Base-by-base conservation (phyloP, 371 early-diverging fungal genomes). In the Entomophthora muscae region DNA sequence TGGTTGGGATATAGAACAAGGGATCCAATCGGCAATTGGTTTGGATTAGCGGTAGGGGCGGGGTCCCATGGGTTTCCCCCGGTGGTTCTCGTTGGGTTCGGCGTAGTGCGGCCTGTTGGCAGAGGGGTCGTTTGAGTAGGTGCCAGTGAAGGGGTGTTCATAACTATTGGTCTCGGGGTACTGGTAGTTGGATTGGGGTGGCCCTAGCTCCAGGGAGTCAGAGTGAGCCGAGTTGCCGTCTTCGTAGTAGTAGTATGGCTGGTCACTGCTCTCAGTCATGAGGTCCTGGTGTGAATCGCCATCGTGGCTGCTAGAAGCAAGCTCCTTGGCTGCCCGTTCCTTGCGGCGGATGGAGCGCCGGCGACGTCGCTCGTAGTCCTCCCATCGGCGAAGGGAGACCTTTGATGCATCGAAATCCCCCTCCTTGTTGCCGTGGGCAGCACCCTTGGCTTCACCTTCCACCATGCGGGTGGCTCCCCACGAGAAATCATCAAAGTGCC, bases 401-500 rank as follows among this genome's bases (percentile, higher is more conserved):
- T 75, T 73, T 22, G 75, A 73, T 24, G 82, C 76, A 64, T 89
- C 89, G 71, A 89, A 89, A 22, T 71, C 68, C 30, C 90, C 91
- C 30, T 82, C 89, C 24, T 79, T 78, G 63, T 81, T 78, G 61
- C 81, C 82, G 67, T 89, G 89, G 63, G 82, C 84, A 32, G 85
- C 87, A 53, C 78, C 84, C 68, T 88, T 88, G 53, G 71, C 81
- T 76, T 93, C 84, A 55, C 95, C 91, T 32, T 82, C 87, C 1
- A 93, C 89, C 70, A 91, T 89, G 54, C 95, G 81, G 12, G 94
- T 94, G 69, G 91, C 89, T 56, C 96, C 95, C 96, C 99, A 99
- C 1, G 90, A 86, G 68, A 99, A 98, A 73, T 99, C 98, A 73
- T 99, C 99, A 75, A 98, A 95, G 72, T 96, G 93, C 99, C 99